Evolutionary conservation across 208 protist species (phyloP).

Genomic region (Leishmania amazonensis): DNA sequence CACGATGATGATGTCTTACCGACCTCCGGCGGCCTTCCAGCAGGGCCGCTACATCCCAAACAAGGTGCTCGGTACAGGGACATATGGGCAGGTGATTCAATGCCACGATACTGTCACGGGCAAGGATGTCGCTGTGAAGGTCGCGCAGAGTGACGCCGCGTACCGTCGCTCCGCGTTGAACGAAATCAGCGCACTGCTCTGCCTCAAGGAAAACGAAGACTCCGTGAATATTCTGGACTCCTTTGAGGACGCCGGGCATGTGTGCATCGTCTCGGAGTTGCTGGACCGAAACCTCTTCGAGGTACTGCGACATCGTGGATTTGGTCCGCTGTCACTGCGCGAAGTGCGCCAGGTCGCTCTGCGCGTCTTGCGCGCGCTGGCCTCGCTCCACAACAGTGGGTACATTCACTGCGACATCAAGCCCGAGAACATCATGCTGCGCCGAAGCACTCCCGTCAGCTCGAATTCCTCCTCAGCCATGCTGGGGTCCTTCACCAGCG

Average conservation of each 20-base stretch:
- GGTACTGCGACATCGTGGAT: conserved; percentile 49
- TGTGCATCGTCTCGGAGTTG: conserved; percentile 89
- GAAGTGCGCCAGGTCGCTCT: conserved; percentile 60
- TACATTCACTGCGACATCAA: conserved; percentile 98
- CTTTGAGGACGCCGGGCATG: conserved; percentile 77
- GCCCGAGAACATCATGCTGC: conserved; percentile 95
- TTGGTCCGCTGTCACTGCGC: conserved; percentile 52
- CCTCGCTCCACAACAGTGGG: conserved; percentile 62
- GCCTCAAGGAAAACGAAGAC: conserved; percentile 49
- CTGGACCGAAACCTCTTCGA: conserved; percentile 80
- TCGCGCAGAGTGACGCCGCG: conserved; percentile 72
- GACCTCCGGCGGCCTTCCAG: conserved; percentile 44
- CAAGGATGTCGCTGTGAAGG: conserved; percentile 83
- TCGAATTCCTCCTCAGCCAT: conserved; percentile 11
- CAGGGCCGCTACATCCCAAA: conserved; percentile 67
- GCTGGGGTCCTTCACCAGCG: conserved; percentile 14
- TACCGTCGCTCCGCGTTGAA: conserved; percentile 86
- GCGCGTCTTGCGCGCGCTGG: conserved; percentile 55
- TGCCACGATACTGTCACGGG: conserved; percentile 87
- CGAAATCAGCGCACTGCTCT: conserved; percentile 69
- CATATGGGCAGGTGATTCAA: conserved; percentile 90
- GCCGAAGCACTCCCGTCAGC: conserved; percentile 12
- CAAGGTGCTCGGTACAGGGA: conserved; percentile 87
- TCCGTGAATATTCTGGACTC: conserved; percentile 60
- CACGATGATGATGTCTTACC: conserved; percentile 54